A percentile compares a stretch with the other conserved stretches of the same genome.
Conservation (phyloP, 2,329 filamentous ascomycete species). For the Chaetothyriales sp. region DNA sequence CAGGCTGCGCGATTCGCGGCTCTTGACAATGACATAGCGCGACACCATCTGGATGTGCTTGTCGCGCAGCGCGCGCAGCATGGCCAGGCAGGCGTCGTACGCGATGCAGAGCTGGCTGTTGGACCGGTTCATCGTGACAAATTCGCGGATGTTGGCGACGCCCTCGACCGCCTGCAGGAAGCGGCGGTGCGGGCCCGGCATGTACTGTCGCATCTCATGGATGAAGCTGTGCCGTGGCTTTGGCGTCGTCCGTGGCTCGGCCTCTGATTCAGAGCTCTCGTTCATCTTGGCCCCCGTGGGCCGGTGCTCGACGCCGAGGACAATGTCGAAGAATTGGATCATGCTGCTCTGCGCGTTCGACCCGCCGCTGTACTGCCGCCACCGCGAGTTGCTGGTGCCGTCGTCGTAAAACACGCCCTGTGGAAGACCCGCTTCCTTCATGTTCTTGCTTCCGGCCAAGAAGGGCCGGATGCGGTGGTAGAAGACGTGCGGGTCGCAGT, state of each 20-base stretch:
- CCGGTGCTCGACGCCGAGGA: conserved; percentile 76
- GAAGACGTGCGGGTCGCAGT: conserved; percentile 86
- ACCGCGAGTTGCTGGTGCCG: conserved; percentile 52
- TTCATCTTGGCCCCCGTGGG: conserved; percentile 59
- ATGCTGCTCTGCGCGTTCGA: conserved; percentile 95
- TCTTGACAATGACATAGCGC: conserved; percentile 86
- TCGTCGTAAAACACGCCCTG: conserved; percentile 79
- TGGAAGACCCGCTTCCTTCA: conserved; percentile 84
- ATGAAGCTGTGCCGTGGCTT: conserved; percentile 74
- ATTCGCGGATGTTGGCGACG: conserved; percentile 78
- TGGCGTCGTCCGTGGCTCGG: conserved; percentile 32
- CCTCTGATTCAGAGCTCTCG: conserved; percentile 33
- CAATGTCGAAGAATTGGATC: conserved; percentile 93
- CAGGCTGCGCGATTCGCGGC: conserved; percentile 53
- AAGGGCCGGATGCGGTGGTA: conserved; percentile 95
- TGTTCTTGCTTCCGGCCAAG: conserved; percentile 92
- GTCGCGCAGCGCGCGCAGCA: conserved; percentile 66
- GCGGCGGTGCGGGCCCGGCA: conserved; percentile 82
- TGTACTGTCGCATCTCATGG: conserved; percentile 90
- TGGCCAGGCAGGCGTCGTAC: conserved; percentile 79
- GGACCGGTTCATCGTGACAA: conserved; percentile 49
- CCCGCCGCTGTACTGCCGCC: conserved; percentile 78
- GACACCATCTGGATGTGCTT: conserved; percentile 95
- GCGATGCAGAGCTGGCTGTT: conserved; percentile 60
- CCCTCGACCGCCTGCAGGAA: conserved; percentile 69